These are phyloP conservation scores for Vicia villosa DNA, from an alignment of 306 rosid species.

Conservation along the genomic window DNA sequence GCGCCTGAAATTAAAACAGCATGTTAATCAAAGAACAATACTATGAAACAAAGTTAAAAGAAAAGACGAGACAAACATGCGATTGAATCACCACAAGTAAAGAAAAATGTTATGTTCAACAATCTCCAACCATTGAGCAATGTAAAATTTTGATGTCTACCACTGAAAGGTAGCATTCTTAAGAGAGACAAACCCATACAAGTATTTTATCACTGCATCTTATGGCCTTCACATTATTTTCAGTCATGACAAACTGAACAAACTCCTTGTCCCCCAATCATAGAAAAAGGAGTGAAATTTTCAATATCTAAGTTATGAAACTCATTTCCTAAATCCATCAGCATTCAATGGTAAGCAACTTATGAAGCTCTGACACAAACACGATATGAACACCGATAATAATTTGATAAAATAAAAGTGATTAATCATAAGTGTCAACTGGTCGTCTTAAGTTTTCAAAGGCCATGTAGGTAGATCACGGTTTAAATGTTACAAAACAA, in stretches of 20 bases:
- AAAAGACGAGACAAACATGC: neutral
- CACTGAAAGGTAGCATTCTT: neutral
- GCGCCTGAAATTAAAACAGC: constrained; percentile 63
- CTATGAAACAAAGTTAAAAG: constrained; percentile 4
- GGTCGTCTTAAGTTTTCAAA: no score
- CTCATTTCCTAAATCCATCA: constrained; percentile 21
- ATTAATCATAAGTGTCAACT: no score
- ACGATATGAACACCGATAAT: neutral
- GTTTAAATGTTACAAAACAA: no score
- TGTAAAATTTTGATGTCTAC: constrained; percentile 12
- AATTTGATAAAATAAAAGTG: neutral
- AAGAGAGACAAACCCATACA: constrained; percentile 19
- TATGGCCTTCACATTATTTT: constrained; percentile 2
- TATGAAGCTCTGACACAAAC: neutral
- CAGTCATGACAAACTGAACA: neutral
- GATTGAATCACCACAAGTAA: constrained; percentile 7
- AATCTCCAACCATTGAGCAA: constrained; percentile 13
- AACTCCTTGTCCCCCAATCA: neutral
- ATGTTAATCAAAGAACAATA: constrained; percentile 20
- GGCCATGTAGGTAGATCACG: no score
- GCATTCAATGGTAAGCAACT: constrained; percentile 14
- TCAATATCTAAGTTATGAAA: neutral
- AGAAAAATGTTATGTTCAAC: neutral
- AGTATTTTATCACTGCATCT: neutral
- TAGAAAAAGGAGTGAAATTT: neutral